phyloP scores from a whole-genome alignment of 2,329 filamentous ascomycete genomes.

The Achaetomium macrosporum region DNA sequence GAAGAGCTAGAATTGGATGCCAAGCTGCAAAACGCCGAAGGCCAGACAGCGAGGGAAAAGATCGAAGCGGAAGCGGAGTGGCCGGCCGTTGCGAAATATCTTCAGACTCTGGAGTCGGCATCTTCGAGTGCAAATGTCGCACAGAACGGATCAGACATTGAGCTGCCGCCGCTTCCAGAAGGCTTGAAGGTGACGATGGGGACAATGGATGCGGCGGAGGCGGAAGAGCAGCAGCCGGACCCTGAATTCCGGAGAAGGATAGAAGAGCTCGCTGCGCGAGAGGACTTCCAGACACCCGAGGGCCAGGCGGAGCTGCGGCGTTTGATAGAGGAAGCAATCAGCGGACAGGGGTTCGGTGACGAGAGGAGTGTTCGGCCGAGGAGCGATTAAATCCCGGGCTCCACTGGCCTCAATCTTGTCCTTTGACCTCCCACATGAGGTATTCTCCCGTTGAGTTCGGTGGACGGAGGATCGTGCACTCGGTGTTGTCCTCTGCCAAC shows the following conservation, averaged over 20 bases:
- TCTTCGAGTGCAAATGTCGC: conserved; percentile 19
- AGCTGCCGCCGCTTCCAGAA: conserved; percentile 61
- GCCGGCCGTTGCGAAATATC: conserved; percentile 67
- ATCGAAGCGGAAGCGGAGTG: conserved; percentile 74
- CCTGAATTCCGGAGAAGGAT: conserved; percentile 80
- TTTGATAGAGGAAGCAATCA: conserved; percentile 74
- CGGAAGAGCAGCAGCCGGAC: conserved; percentile 61
- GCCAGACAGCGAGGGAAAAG: conserved; percentile 73
- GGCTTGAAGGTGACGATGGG: conserved; percentile 74
- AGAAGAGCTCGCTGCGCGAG: conserved; percentile 76
- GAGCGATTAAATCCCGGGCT: conserved; percentile 41
- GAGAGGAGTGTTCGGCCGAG: conserved; percentile 60
- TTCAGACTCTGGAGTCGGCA: conserved; percentile 38
- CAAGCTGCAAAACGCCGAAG: conserved; percentile 62
- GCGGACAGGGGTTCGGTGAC: conserved; percentile 57
- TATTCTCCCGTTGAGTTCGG: conserved; percentile 46
- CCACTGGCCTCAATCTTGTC: conserved; percentile 34
- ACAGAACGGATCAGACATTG: conserved; percentile 25
- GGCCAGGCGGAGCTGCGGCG: conserved; percentile 73
- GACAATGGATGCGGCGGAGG: conserved; percentile 60
- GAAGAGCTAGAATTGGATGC: conserved; percentile 74
- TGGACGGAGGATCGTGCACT: conserved; percentile 50
- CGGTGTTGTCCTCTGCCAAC: conserved; percentile 39
- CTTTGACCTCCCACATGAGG: conserved; percentile 54
- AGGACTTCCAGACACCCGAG: conserved; percentile 75